A percentile compares a stretch with the other conserved stretches of the same genome.
phyloP scores from a whole-genome alignment of 768 basidiomycete species.

The Cubamyces sp. region DNA sequence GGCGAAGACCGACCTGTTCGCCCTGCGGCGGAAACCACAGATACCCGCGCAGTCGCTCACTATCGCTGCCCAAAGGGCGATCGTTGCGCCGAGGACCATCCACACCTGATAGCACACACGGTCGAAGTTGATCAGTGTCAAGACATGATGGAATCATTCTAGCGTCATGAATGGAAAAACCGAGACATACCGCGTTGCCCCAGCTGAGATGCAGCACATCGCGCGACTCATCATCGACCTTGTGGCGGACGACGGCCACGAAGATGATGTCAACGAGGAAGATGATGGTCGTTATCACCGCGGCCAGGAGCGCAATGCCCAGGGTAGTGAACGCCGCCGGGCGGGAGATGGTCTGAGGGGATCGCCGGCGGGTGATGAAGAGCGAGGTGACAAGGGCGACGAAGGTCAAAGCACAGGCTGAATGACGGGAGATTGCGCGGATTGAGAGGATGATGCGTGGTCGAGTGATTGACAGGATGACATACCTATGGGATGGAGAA shows the following conservation, averaged over 20 bases:
- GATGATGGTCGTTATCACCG: conserved; percentile 50
- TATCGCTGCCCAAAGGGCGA: conserved; percentile 52
- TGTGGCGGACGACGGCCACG: conserved; percentile 48
- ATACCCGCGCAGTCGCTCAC: conserved; percentile 40
- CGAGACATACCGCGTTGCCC: conserved; percentile 51
- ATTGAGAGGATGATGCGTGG: not conserved
- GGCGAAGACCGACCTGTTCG: conserved; percentile 25
- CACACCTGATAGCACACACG: conserved; percentile 44
- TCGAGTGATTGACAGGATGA: not conserved
- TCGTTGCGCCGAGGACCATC: conserved; percentile 55
- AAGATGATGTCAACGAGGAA: conserved; percentile 59
- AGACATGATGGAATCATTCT: conserved; percentile 8
- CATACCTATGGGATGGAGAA: conserved; percentile 59
- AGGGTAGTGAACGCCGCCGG: conserved; percentile 45
- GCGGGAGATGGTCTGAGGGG: conserved; percentile 40
- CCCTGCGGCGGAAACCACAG: conserved; percentile 32
- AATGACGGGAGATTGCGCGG: conserved; percentile 12
- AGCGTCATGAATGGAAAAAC: conserved; percentile 2
- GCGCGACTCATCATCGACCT: conserved; percentile 46
- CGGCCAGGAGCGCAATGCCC: conserved; percentile 42
- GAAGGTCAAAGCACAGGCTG: conserved; percentile 56
- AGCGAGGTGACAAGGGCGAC: conserved; percentile 53
- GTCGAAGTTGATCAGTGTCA: conserved; percentile 9
- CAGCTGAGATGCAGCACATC: conserved; percentile 46
- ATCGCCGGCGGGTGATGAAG: conserved; percentile 45